Evolutionary conservation across 352 stramenopile genomes (phyloP).

Genomic region (Phytopythium montanum): DNA sequence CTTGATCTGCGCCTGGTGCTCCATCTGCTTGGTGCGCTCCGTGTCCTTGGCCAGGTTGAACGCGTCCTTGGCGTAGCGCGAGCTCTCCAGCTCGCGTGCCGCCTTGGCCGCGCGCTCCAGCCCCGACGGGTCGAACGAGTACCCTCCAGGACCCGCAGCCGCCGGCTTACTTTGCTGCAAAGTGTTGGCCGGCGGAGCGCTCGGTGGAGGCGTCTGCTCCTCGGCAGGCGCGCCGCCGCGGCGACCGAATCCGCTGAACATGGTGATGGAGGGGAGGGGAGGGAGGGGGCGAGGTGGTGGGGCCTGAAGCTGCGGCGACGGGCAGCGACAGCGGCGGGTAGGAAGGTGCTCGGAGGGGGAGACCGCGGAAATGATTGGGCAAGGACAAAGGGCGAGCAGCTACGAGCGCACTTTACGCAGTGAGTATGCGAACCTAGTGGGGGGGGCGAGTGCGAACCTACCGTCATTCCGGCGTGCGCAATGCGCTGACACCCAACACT

Average conservation of each 20-base stretch:
- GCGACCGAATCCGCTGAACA: constrained; percentile 70
- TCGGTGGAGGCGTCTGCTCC: constrained; percentile 17
- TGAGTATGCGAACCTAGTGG: background rate
- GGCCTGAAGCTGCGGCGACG: constrained; percentile 6
- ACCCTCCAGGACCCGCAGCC: constrained; percentile 35
- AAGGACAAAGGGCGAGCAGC: background rate
- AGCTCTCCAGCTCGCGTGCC: constrained; percentile 96
- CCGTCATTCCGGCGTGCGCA: constrained; percentile 3
- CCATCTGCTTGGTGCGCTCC: constrained; percentile 94
- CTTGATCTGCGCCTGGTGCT: constrained; percentile 91
- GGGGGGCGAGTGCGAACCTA: background rate
- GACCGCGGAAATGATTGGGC: constrained; percentile 4
- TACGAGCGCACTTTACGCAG: background rate
- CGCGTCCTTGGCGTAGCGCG: constrained; percentile 90
- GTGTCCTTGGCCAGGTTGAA: constrained; percentile 96
- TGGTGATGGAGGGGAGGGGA: constrained; percentile 12
- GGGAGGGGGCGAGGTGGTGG: background rate
- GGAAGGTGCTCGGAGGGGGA: background rate
- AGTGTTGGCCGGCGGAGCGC: constrained; percentile 16
- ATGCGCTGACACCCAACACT: constrained; percentile 4
- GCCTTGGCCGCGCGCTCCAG: constrained; percentile 97
- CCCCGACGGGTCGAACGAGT: constrained; percentile 95
- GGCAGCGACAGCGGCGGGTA: background rate
- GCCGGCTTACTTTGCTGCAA: constrained; percentile 17
- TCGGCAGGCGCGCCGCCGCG: constrained; percentile 25